These are phyloP conservation scores for Chamaenerion angustifolium DNA, from an alignment of 345 rosid species.

Conservation along the genomic window DNA sequence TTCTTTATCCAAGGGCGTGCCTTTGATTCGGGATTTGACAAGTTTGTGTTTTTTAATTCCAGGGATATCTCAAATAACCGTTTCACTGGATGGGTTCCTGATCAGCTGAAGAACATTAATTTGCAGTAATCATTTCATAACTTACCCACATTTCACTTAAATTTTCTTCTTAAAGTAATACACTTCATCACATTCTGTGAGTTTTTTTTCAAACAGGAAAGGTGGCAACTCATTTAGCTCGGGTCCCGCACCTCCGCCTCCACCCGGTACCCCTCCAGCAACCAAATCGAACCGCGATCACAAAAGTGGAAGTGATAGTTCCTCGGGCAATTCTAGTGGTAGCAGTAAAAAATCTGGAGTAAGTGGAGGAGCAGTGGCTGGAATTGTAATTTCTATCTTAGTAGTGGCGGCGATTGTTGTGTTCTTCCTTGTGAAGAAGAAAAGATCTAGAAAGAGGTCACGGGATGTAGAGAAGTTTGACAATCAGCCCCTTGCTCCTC, in stretches of 20 bases:
- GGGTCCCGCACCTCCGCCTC: constrained; percentile 95
- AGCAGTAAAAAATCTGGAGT: constrained; percentile 70
- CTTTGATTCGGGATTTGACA: not conserved
- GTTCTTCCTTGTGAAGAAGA: constrained; percentile 66
- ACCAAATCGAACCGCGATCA: constrained; percentile 26
- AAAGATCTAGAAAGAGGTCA: constrained; percentile 42
- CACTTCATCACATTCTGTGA: constrained; percentile 3
- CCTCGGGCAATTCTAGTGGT: constrained; percentile 23
- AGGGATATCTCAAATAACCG: constrained; percentile 32
- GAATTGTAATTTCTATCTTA: constrained; percentile 58
- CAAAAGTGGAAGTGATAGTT: constrained; percentile 33
- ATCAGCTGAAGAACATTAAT: constrained; percentile 36
- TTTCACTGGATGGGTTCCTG: constrained; percentile 63
- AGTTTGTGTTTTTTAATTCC: constrained; percentile 1
- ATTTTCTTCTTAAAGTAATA: constrained; percentile 6
- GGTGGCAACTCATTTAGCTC: constrained; percentile 75
- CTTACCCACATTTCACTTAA: not conserved
- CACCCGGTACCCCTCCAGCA: constrained; percentile 88
- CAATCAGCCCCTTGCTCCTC: constrained; percentile 61
- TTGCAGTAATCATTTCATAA: constrained; percentile 32
- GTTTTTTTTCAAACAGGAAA: constrained; percentile 35
- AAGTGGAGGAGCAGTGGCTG: constrained; percentile 72
- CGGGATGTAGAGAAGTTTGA: constrained; percentile 67
- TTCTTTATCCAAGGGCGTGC: not conserved
- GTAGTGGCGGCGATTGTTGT: constrained; percentile 63